These are phyloP conservation scores for Psilocybe cubensis DNA, from an alignment of 768 basidiomycete genomes.

Conservation along the genomic window DNA sequence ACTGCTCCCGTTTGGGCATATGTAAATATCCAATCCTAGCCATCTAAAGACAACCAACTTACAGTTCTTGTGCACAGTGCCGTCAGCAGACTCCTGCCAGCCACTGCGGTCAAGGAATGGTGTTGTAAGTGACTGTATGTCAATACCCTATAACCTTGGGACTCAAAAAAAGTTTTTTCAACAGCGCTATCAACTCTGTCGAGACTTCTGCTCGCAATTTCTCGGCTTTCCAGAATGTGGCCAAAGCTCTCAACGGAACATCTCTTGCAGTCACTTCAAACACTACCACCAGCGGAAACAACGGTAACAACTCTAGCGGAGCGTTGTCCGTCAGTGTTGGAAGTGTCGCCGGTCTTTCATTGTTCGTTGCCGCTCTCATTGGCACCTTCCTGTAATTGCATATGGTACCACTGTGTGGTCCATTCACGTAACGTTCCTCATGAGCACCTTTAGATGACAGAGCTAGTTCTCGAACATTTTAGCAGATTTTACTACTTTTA, in stretches of 20 bases:
- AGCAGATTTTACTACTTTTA: slow-evolving; percentile 16
- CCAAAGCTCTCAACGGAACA: slow-evolving; percentile 57
- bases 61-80: slow-evolving; percentile 33
- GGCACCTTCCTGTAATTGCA: slow-evolving; percentile 34
- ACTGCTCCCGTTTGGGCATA: slow-evolving; percentile 64
- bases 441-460: slow-evolving; percentile 26
- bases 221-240: slow-evolving; percentile 58
- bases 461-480: slow-evolving; percentile 26
- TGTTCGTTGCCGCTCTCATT: slow-evolving; percentile 32
- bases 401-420: slow-evolving; percentile 10
- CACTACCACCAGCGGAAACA: slow-evolving; percentile 19
- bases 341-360: slow-evolving; percentile 29
- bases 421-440: slow-evolving; percentile 20
- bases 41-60: background rate
- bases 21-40: slow-evolving; percentile 30
- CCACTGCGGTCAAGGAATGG: slow-evolving; percentile 59
- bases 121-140: slow-evolving; percentile 41
- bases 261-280: slow-evolving; percentile 33
- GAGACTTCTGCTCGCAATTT: slow-evolving; percentile 53
- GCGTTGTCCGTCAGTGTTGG: slow-evolving; percentile 37
- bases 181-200: slow-evolving; percentile 59
- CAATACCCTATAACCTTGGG: background rate
- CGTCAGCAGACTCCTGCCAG: slow-evolving; percentile 39
- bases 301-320: slow-evolving; percentile 30
- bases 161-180: background rate